Percentiles rank a stretch among this genome's conserved stretches.
Conservation (phyloP, 2,329 filamentous ascomycete species). For the Aspergillus spinulosporus region DNA sequence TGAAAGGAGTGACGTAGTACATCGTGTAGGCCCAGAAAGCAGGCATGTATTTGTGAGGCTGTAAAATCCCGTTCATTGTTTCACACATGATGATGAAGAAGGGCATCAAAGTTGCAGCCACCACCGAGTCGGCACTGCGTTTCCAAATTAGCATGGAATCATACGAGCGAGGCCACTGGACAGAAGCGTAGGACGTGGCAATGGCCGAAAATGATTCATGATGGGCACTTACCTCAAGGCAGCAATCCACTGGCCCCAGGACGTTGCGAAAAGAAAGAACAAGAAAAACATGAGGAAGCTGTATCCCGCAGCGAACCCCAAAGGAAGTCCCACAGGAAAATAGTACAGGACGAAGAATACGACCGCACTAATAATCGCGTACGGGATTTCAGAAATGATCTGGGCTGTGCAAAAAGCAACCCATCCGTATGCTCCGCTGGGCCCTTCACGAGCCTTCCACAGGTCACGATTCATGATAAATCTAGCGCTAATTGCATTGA, state of each 20-base stretch:
- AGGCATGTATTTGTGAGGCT: constrained; percentile 74
- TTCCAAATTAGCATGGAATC: background rate
- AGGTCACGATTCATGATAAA: constrained; percentile 69
- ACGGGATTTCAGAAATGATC: constrained; percentile 67
- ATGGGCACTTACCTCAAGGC: constrained; percentile 60
- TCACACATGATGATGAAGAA: constrained; percentile 81
- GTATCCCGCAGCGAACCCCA: constrained; percentile 65
- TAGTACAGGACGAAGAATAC: constrained; percentile 73
- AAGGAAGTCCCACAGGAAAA: constrained; percentile 67
- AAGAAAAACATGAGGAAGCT: constrained; percentile 71
- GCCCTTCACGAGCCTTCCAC: constrained; percentile 68
- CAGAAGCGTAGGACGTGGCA: constrained; percentile 20
- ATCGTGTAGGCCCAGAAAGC: constrained; percentile 77
- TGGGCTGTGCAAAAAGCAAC: constrained; percentile 68
- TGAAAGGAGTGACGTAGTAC: constrained; percentile 83
- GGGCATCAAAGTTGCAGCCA: constrained; percentile 76
- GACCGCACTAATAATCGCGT: constrained; percentile 59
- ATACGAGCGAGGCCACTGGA: background rate
- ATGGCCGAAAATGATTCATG: too few relatives aligned
- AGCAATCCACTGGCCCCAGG: constrained; percentile 77
- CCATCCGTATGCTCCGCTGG: constrained; percentile 70
- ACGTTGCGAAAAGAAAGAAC: constrained; percentile 69
- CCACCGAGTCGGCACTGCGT: constrained; percentile 58
- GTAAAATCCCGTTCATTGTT: constrained; percentile 83
- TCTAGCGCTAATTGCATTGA: constrained; percentile 69